Base-by-base conservation (phyloP, 306 rosid species). In the Hylodesmum podocarpum region DNA sequence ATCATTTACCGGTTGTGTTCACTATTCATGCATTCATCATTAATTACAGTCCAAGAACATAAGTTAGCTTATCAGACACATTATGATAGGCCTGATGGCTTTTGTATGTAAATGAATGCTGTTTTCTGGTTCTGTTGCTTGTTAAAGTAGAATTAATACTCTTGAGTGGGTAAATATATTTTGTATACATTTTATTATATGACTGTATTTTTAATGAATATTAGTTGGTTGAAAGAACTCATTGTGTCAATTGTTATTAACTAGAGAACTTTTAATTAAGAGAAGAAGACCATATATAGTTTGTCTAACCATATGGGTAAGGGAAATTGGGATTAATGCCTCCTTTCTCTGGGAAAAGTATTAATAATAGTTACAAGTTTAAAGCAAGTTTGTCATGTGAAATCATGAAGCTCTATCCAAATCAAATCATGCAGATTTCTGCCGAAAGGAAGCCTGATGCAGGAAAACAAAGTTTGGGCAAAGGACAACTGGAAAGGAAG, bases 401-500 rank as follows among this genome's bases (percentile, higher is more conserved):
- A 74, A 37, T 82, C 18, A 34, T 50, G 39, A 62, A 24, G 40
- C 63, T 79, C 51, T 49, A 66, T 70, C 53, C 16, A 75, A 71
- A 68, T 49, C 51, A 70, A 66, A 54, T 33, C 65, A 5, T 81
- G 72, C 78, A 92, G 98, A 86, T 91, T 61, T 81, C 88, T 78
- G 85, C 82, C 33, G 97, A 90, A 72, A 91, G 72, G 89, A 94
- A 89, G 85, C 80, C 89, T 77, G 89, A 86, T 53, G 58, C 14
- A 41, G 88, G 80, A 68, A 89, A 80, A 83, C 89, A 91, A 71
- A 86, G 71, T 83, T 69, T 77, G 80, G 83, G 58, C 55, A 89
- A 86, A 75, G 97, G 86, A 47, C 87, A 82, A 71, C 21, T 36
- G 14, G 90, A 85, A 78, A 90, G 70, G 82, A 80, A 63, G 51